Evolutionary conservation across 179 eudicot species (phyloP), one percentile per base, ranked within the genome.

Genomic region (Pouteria campechiana): DNA sequence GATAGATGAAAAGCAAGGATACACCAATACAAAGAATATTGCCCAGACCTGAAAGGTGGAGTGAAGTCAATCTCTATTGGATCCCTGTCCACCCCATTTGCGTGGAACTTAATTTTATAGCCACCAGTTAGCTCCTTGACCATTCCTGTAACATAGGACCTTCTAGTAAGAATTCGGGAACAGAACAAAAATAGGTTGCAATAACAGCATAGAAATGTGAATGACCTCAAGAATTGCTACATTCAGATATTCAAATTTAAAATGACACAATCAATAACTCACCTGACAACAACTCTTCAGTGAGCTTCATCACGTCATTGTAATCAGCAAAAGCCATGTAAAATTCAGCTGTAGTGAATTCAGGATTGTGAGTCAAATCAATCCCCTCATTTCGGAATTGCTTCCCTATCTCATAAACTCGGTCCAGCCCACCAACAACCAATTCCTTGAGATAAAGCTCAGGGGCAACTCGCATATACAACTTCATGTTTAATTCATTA

Each of bases 251-350:
- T n/a, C n/a, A n/a, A n/a, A n/a, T n/a, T n/a, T n/a, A n/a, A n/a
- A n/a, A n/a, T n/a, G n/a, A n/a, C 27, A 10, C 7, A 25, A 6
- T 12, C 21, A 30, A 14, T 35, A 1, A 62, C 85, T 48, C 57
- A 86, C 99, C 94, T 43, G 92, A 82, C 56, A 92, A 57, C 89
- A 92, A 73, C 51, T 65, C 41, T 64, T 92, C 96, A 30, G 99
- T 92, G 37, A 79, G 56, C 41, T 69, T 78, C 96, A 92, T 92
- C 54, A 92, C 24, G 60, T 92, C 99, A 61, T 92, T 77, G 65
- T 87, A 83, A 48, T 92, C 99, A 3, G 99, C 99, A 72, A 56
- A 92, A 17, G 99, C 99, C 94, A 79, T 83, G 59, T 92, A 92
- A 57, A 92, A 87, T 69, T 92, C 99, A 25, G 96, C 87, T 4